Evolutionary conservation across 2,329 filamentous ascomycete species (phyloP), one percentile per base, ranked within the genome.

Genomic region (Herpotrichia juniperi): DNA sequence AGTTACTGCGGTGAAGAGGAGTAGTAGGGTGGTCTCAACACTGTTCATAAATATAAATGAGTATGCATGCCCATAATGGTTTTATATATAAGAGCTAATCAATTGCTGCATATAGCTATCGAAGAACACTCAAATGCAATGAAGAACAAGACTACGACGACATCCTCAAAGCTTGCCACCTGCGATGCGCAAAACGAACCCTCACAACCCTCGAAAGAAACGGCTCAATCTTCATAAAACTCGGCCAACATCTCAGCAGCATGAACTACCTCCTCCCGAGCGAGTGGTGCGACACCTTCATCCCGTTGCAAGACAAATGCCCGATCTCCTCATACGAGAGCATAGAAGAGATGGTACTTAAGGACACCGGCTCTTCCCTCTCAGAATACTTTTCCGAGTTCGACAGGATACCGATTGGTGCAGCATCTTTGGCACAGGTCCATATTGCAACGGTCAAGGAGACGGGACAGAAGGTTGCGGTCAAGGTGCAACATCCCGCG

Each of bases 161-260:
- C n/a, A 74, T 88, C 31, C 79, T 99, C 46, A 89, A 86, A 62
- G 87, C 87, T 57, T 97, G 94, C 69, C 94, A 99, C 75, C 89
- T 96, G 72, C 85, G 94, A 74, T 99, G 94, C 76, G 94, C 94
- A 25, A 84, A 91, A 65, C 86, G 94, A 56, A 97, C 94, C 1
- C 79, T 97, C 35, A 83, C 82, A 51, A 93, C 96, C 1, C 78
- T 97, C 59, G 94, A 99, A 80, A 91, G 90, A 80, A 97, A 97
- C 74, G 94, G 96, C 22, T 96, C 93, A 24, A 96, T 99, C 58
- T 99, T 97, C 66, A 97, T 99, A 73, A 99, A 99, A 76, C 79
- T 99, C 32, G 94, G 94, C 7, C 94, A 99, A 67, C 94, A 99
- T 76, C 75, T 99, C 75, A 96, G 91, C 73, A 93, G 91, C 58